Conservation (phyloP, 805 yeast genomes). For the Saturnispora galanensis region DNA sequence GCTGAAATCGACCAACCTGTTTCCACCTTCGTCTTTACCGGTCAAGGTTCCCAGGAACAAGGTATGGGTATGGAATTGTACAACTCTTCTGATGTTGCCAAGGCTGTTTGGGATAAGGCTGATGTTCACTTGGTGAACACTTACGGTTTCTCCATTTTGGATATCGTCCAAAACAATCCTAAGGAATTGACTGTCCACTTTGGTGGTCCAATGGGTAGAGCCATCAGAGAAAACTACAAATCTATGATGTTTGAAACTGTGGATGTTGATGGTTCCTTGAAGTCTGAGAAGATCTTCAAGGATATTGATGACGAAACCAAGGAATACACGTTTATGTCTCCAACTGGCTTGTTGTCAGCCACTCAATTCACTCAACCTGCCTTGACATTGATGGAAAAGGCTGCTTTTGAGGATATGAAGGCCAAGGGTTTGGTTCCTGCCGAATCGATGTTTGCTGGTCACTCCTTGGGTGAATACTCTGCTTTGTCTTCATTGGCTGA, state of each 20-base stretch:
- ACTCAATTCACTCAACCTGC: slow-evolving; percentile 99
- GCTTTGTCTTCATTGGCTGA: slow-evolving; percentile 96
- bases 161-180: slow-evolving; percentile 93
- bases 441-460: slow-evolving; percentile 95
- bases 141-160: slow-evolving; percentile 94
- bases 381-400: slow-evolving; percentile 97
- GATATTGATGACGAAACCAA: slow-evolving; percentile 73
- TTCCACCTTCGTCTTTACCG: slow-evolving; percentile 94
- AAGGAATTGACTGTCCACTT: slow-evolving; percentile 90
- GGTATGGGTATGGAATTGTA: slow-evolving; percentile 99
- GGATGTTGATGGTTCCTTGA: slow-evolving; percentile 70
- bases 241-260: slow-evolving; percentile 97
- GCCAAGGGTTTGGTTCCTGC: slow-evolving; percentile 91
- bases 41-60: slow-evolving; percentile 99
- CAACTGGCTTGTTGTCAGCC: slow-evolving; percentile 91
- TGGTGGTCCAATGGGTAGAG: slow-evolving; percentile 96
- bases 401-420: slow-evolving; percentile 95
- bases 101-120: slow-evolving; percentile 96
- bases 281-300: slow-evolving; percentile 92
- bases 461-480: slow-evolving; percentile 97
- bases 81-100: slow-evolving; percentile 82
- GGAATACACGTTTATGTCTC: slow-evolving; percentile 81
- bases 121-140: slow-evolving; percentile 85
- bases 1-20: slow-evolving; percentile 99
- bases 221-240: slow-evolving; percentile 87